Conservation (phyloP, 2,329 filamentous ascomycete species). For the Canariomyces notabilis region DNA sequence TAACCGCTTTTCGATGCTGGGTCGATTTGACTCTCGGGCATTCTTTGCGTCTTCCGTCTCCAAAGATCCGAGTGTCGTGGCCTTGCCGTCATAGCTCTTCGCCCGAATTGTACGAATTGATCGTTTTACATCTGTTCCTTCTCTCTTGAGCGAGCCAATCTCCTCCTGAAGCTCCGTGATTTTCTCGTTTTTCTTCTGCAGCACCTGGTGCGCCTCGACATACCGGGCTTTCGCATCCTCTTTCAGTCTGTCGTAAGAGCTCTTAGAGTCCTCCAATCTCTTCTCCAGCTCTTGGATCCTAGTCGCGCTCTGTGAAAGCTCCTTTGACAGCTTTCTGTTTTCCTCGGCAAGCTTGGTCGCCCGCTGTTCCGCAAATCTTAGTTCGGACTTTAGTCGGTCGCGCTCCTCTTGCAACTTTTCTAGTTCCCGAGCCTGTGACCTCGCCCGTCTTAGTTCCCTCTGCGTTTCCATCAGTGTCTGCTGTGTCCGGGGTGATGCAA, state of each 20-base stretch:
- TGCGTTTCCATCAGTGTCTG: conserved; percentile 49
- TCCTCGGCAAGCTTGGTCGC: conserved; percentile 35
- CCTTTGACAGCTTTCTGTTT: conserved; percentile 30
- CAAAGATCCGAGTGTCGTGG: conserved; percentile 16
- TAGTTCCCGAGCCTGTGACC: conserved; percentile 49
- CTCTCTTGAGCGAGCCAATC: conserved; percentile 41
- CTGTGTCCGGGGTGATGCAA: conserved; percentile 46
- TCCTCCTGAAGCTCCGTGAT: conserved; percentile 53
- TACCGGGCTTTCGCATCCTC: conserved; percentile 49
- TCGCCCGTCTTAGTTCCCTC: conserved; percentile 50
- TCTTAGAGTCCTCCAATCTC: conserved; percentile 21
- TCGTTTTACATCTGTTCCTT: conserved; percentile 12
- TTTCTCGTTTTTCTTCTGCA: conserved; percentile 53
- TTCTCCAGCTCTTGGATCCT: conserved; percentile 30
- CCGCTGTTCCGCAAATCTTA: conserved; percentile 44
- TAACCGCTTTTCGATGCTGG: conserved; percentile 5
- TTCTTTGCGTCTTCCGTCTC: conserved; percentile 17
- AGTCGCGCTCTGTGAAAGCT: conserved; percentile 26
- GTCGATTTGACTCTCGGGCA: conserved; percentile 14
- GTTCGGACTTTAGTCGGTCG: conserved; percentile 45
- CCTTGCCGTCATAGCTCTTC: conserved; percentile 28
- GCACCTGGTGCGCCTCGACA: conserved; percentile 50
- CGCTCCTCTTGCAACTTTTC: conserved; percentile 49
- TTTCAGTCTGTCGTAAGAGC: conserved; percentile 49
- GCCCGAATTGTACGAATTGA: conserved; percentile 22